Evolutionary conservation across 2,329 filamentous ascomycete genomes (phyloP).

Genomic region (Penicillium sp.): DNA sequence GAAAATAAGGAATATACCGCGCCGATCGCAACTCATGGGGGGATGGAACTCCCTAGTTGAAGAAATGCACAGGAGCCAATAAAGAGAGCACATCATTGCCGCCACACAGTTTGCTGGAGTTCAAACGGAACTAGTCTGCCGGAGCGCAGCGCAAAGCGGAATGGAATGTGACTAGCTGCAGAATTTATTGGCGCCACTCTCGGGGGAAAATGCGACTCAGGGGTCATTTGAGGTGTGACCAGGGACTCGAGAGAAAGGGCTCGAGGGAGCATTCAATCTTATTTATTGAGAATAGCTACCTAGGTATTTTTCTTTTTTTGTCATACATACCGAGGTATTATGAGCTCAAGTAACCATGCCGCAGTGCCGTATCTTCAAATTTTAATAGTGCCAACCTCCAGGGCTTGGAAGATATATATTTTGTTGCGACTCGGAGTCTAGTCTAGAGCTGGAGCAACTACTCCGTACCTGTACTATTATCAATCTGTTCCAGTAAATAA

Average conservation of each 20-base stretch:
- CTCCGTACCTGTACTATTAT: too few relatives aligned
- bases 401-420: too few relatives aligned
- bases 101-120: slow-evolving; percentile 9
- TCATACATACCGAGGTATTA: too few relatives aligned
- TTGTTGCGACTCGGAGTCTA: too few relatives aligned
- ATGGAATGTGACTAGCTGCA: slow-evolving; percentile 28
- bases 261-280: not conserved
- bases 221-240: slow-evolving; percentile 19
- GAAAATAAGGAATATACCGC: slow-evolving; percentile 15
- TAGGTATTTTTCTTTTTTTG: too few relatives aligned
- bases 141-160: slow-evolving; percentile 14
- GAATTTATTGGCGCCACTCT: slow-evolving; percentile 21
- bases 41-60: slow-evolving; percentile 15
- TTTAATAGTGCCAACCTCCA: too few relatives aligned
- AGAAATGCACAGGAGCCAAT: slow-evolving; percentile 9
- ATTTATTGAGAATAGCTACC: too few relatives aligned
- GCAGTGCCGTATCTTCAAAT: too few relatives aligned
- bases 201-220: slow-evolving; percentile 22
- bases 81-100: not conserved
- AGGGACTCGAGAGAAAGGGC: not conserved
- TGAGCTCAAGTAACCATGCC: too few relatives aligned
- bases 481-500: too few relatives aligned
- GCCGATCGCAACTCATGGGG: slow-evolving; percentile 25
- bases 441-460: too few relatives aligned
- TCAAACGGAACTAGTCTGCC: slow-evolving; percentile 9